phyloP scores from a whole-genome alignment of 495 filamentous ascomycete genomes.

The Hypomontagnella submonticulosa region DNA sequence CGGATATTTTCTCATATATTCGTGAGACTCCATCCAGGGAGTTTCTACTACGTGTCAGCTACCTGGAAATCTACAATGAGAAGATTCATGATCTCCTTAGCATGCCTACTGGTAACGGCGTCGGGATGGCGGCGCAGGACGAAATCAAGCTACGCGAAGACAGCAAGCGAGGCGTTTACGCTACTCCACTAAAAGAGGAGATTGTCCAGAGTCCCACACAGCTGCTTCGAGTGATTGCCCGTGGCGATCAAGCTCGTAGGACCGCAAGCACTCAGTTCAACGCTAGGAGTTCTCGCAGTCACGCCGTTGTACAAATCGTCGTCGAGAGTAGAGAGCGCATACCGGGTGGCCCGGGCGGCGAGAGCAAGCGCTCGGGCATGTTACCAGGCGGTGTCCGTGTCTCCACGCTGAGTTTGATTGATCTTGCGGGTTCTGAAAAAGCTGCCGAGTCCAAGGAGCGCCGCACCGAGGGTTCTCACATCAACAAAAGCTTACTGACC shows the following conservation, averaged over 20 bases:
- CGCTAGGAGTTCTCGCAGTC: slow-evolving; percentile 92
- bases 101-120: slow-evolving; percentile 65
- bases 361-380: slow-evolving; percentile 79
- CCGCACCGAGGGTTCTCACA: slow-evolving; percentile 93
- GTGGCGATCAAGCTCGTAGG: slow-evolving; percentile 89
- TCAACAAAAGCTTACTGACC: slow-evolving; percentile 96
- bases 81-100: slow-evolving; percentile 94
- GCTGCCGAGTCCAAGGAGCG: slow-evolving; percentile 96
- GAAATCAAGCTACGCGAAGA: slow-evolving; percentile 98
- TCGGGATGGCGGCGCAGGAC: slow-evolving; percentile 67
- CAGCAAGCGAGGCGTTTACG: slow-evolving; percentile 95
- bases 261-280: slow-evolving; percentile 97
- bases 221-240: slow-evolving; percentile 91
- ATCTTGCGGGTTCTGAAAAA: slow-evolving; percentile 94
- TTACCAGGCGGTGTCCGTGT: slow-evolving; percentile 92
- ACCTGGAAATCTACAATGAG: slow-evolving; percentile 98
- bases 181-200: slow-evolving; percentile 94
- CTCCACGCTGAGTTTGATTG: slow-evolving; percentile 93
- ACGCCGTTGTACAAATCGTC: slow-evolving; percentile 98
- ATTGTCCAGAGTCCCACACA: slow-evolving; percentile 98
- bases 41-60: slow-evolving; percentile 95
- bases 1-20: slow-evolving; percentile 98
- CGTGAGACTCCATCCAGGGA: slow-evolving; percentile 94
- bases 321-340: slow-evolving; percentile 94
- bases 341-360: slow-evolving; percentile 60